Base-by-base conservation (phyloP, 2,329 filamentous ascomycete genomes). In the Chrysosporium keratinophilum region DNA sequence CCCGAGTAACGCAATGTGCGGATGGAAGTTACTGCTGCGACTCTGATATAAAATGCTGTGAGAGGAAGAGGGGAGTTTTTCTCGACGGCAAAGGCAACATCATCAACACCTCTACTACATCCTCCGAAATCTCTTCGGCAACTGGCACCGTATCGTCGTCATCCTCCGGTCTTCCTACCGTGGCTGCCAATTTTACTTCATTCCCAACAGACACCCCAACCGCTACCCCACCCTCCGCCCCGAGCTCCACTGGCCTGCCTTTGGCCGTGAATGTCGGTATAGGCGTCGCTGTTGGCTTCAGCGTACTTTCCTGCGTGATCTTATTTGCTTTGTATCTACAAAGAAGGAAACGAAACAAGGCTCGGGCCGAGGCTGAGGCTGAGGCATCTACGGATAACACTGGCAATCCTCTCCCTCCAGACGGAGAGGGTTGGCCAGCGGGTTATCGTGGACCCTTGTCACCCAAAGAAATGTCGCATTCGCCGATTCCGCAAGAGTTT, bases 11-110 rank as follows among this genome's bases (percentile, higher is more conserved):
- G 19, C 19, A 28, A 52, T 55, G 54, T 39, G 5, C 35, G 1
- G 49, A 55, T 43, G 54, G 54, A 6, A 55, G 23, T 12, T 52
- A 47, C 43, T 55, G 54, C 43, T 55, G 54, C 35, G 47, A 55
- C 41, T 34, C 54, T 5, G 54, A 55, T 43, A 20, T 6, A 23
- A 33, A 20, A 3, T 55, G 49, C 43, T 55, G 54, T 17, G 41
- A 52, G 15, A 52, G 41, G 23, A 43, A 43, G 6, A 42, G 17
- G n/a, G 54, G 54, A 7, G 34, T 43, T 6, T 14, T 34, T 20
- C 39, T 52, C 4, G 54, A 55, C 31, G 37, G 48, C 28, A 40
- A 48, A 46, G 54, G 54, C 15, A 51, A 55, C 23, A 47, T 55
- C 19, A 14, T 52, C n/a, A 14, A 14, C 7, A 7, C 45, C 23